Evolutionary conservation across 192 early-diverging fungal species (phyloP).

Genomic region (Backusella liffmaniae): DNA sequence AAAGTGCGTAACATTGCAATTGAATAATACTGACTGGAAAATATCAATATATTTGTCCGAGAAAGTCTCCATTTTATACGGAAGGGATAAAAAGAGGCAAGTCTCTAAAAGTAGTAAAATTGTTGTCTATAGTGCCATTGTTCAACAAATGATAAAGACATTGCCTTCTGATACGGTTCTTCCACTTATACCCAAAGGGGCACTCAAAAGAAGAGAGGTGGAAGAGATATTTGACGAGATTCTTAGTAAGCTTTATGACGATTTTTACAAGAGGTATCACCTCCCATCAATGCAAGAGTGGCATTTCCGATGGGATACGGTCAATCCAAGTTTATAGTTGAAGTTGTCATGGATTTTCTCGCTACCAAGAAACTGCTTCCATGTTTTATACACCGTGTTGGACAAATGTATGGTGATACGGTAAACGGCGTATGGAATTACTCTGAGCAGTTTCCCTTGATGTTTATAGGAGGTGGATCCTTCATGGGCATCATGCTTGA

Average conservation of each 20-base stretch:
- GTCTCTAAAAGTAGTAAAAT: no score
- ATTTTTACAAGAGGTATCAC: neutral
- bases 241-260: no score
- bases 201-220: conserved; percentile 33
- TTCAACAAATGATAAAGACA: conserved; percentile 24
- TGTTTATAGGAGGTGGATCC: conserved; percentile 27
- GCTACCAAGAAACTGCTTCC: conserved; percentile 21
- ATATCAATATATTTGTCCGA: no score
- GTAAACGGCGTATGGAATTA: conserved; percentile 30
- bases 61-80: no score
- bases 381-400: conserved; percentile 24
- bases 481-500: conserved; percentile 25
- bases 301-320: conserved; percentile 31
- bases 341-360: conserved; percentile 19
- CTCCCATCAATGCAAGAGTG: conserved; percentile 18
- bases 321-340: conserved; percentile 32
- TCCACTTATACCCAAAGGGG: conserved; percentile 24
- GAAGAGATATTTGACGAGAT: conserved; percentile 48
- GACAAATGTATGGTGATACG: conserved; percentile 32
- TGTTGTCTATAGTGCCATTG: conserved; percentile 5
- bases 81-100: no score
- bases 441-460: conserved; percentile 21
- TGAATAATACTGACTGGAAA: no score
- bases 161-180: conserved; percentile 15
- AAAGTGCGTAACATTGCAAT: no score